Base-by-base conservation (phyloP, 768 basidiomycete species). In the Phallus indusiatus region DNA sequence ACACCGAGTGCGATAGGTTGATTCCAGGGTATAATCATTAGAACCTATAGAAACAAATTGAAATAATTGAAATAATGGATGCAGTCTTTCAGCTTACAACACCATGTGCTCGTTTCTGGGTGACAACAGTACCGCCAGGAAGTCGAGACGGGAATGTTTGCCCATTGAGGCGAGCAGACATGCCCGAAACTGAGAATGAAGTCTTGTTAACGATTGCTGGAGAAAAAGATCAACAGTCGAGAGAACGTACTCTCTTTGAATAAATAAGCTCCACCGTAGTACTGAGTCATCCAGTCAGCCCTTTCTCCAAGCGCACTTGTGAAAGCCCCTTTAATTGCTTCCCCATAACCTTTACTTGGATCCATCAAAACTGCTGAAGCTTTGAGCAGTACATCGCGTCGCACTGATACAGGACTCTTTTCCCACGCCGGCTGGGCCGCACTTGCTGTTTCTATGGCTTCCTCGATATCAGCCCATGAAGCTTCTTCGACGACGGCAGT, bases 11-110 rank as follows among this genome's bases (percentile, higher is more conserved):
- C 63, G 11, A 78, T 62, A 0, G 82, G 79, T 1, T 76, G 76
- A 37, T 59, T 59, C 80, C 80, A 83, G 0, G 82, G 81, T 1
- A 77, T 71, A 2, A 82, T 78, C 3, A 76, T 74, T 55, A 81
- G 73, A 18, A 81, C 81, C 61, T 28, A 48, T 16, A 51, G 4
- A n/a, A 42, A 12, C 4, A n/a, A 37, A 8, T 37, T 8, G 9
- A 8, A 8, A 8, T 37, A 8, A 8, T 16, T 14, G n/a, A 42
- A 42, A 42, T 4, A n/a, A 12, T 42, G 46, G 18, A 35, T 21
- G 22, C 58, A 10, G 21, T 35, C 57, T 6, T 33, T 56, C 37
- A 6, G 72, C 76, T 47, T 60, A 81, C 81, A 1, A 81, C 81
- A 1, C 82, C 82, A 62, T 75, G 72, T 0, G 82, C 75, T 24